Base-by-base conservation (phyloP, 129 eudicot species). In the Oenanthe sinensis region DNA sequence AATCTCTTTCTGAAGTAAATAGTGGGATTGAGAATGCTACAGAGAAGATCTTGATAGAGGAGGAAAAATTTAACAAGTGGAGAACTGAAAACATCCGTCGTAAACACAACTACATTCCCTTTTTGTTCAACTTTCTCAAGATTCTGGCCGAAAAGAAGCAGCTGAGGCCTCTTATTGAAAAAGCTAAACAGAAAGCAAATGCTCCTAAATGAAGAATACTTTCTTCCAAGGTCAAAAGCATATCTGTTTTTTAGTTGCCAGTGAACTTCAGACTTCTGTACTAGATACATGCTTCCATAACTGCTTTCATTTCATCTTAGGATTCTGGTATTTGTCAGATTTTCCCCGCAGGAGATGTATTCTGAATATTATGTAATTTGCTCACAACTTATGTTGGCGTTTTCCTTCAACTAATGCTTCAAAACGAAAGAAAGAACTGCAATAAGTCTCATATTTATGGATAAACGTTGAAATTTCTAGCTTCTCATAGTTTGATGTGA, bases 81-180 rank as follows among this genome's bases (percentile, higher is more conserved):
- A 92, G 89, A 79, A 92, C 97, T 0, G 97, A 96, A 79, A 96
- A 96, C 63, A 85, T 96, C 45, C 83, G 99, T 4, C 77, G 99
- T 52, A 96, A 92, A 72, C 97, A 96, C 77, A 96, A 96, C 75
- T 96, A 90, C 58, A 96, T 96, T 65, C 99, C 99, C 10, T 96
- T 96, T 79, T 77, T 96, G 89, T 96, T 96, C 86, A 90, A 96
- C 88, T 92, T 96, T 79, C 85, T 96, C 84, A 96, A 96, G 88
- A 78, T 96, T 73, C 95, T 96, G 43, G 99, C 99, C 2, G 99
- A 96, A 81, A 96, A 96, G 96, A 96, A 96, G 88, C 99, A 96
- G 88, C 72, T 96, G 90, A 92, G 97, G 81, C 97, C 99, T 22
- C 87, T 96, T 67, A 89, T 96, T 16, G 97, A 96, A 48, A 96